Conservation (phyloP, 148 eudicot species). For the Arbutus unedo region DNA sequence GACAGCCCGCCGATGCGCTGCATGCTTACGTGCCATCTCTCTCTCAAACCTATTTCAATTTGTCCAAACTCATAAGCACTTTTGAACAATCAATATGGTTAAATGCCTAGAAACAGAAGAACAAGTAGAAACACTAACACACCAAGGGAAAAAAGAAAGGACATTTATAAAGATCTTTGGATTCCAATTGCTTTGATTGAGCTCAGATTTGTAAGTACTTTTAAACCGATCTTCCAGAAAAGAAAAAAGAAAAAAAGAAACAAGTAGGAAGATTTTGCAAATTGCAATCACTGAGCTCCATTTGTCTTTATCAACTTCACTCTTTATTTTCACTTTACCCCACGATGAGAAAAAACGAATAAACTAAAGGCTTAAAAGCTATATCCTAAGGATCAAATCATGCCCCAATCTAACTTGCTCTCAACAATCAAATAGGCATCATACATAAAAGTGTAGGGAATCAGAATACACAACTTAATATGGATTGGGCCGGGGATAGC, state of each 20-base stretch:
- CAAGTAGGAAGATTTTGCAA: not conserved
- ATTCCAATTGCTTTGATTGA: not conserved
- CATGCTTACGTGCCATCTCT: constrained; percentile 51
- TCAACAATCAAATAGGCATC: not conserved
- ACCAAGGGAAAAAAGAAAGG: not conserved
- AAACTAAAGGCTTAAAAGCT: not conserved
- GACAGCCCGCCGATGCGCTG: constrained; percentile 60
- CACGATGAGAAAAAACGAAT: not conserved
- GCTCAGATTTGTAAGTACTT: not conserved
- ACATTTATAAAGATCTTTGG: not conserved
- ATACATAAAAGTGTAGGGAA: not conserved
- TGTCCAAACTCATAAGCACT: not conserved
- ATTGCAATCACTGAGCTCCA: not conserved
- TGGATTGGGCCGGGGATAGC: not conserved
- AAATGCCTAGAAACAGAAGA: not conserved
- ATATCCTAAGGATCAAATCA: not conserved
- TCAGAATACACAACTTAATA: not conserved
- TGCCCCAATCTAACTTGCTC: not conserved
- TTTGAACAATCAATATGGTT: not conserved
- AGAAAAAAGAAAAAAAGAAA: not conserved
- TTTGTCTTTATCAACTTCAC: not conserved
- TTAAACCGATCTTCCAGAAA: not conserved
- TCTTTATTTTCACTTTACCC: not conserved
- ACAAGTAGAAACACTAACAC: not conserved
- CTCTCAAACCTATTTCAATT: constrained; percentile 56